Base-by-base conservation (phyloP, 2,329 filamentous ascomycete genomes). In the Fusarium mangiferae region DNA sequence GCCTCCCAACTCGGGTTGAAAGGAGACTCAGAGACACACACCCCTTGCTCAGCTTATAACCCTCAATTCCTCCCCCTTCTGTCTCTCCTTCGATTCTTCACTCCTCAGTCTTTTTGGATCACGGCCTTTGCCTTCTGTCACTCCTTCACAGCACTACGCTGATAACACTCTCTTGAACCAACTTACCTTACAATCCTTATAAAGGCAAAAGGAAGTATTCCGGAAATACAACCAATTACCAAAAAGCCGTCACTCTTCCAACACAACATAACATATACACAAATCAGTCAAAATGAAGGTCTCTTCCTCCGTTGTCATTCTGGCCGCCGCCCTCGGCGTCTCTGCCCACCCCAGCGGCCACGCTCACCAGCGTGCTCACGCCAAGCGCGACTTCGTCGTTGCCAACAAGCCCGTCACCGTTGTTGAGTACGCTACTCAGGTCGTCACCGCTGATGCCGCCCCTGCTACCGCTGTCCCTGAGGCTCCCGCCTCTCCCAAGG, bases 241-340 rank as follows among this genome's bases (percentile, higher is more conserved):
- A 71, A 73, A 73, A 67, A 69, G 55, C 56, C 68, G 39, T 36
- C 49, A 56, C 49, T 62, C 15, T 64, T 58, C 52, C 66, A 54
- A 58, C 30, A 36, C 30, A 30, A 58, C 30, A 36, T 26, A 30
- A 42, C 52, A 60, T 51, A 76, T 36, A 30, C 41, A 39, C 51
- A 66, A 66, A 45, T 56, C 55, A 62, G 48, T 56, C 74, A 83
- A 72, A 59, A 85, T 86, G 84, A 85, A 85, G 81, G 78, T 85
- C 78, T 80, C 83, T 35, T 68, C 81, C 28, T 77, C 83, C 62
- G 70, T 81, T 48, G 52, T 84, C 62, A 39, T 83, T 66, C 77
- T 85, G 64, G 80, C 83, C 70, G 81, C 83, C 73, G 83, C 83
- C 79, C 75, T 85, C 55, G 82, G 83, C 76, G 84, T 78, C 64